A percentile compares a stretch with the other conserved stretches of the same genome.
These are phyloP conservation scores for Pseudogymnoascus pannorum DNA, from an alignment of 2,329 filamentous ascomycete genomes.

Conservation along the genomic window DNA sequence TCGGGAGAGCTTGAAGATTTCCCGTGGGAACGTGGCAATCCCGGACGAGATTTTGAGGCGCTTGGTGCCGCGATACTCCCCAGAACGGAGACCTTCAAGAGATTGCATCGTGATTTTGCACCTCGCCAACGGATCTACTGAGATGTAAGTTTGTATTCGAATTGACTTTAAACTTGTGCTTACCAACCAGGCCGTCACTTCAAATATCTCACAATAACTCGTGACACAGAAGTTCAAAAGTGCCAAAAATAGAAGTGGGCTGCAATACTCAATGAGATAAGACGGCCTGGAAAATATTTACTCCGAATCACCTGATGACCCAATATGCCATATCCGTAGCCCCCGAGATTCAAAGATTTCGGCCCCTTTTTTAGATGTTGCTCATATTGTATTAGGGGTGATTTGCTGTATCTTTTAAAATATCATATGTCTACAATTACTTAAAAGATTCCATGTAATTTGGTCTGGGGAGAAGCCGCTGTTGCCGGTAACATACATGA, in stretches of 20 bases:
- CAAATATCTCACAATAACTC: slow-evolving; percentile 6
- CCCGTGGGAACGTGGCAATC: slow-evolving; percentile 31
- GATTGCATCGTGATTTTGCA: slow-evolving; percentile 13
- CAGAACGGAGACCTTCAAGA: slow-evolving; percentile 15
- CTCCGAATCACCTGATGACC: background rate
- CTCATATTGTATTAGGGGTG: background rate
- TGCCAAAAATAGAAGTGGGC: slow-evolving; percentile 1
- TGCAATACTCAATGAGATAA: background rate
- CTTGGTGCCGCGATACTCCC: slow-evolving; percentile 22
- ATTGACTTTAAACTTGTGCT: background rate
- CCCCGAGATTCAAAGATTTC: background rate
- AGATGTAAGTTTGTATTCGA: slow-evolving; percentile 2
- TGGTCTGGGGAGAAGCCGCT: background rate
- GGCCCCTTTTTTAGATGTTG: background rate
- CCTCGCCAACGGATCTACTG: background rate
- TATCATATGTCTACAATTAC: background rate
- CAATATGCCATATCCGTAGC: background rate
- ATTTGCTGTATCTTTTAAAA: background rate
- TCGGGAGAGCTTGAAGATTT: slow-evolving; percentile 35
- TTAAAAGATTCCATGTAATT: background rate
- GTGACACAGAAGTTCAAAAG: background rate
- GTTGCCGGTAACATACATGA: background rate
- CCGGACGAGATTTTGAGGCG: slow-evolving; percentile 23
- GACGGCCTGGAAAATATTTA: background rate
- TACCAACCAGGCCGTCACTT: background rate